phyloP scores from a whole-genome alignment of 306 rosid species.

The Dalbergia cultrata region DNA sequence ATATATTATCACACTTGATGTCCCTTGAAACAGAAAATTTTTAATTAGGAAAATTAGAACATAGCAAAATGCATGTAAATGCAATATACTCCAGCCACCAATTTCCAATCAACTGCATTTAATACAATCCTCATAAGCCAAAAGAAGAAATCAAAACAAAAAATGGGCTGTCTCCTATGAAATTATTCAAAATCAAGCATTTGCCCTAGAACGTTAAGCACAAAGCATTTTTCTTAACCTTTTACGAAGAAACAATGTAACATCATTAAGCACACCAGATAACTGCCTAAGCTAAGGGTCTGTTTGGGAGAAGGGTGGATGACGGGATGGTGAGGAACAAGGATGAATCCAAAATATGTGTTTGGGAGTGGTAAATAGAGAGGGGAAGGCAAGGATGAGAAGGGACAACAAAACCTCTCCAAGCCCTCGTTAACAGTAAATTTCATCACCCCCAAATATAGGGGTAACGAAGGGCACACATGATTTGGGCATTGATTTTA shows the following conservation, averaged over 20 bases:
- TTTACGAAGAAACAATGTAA: background rate
- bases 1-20: constrained; percentile 64
- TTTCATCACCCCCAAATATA: too few species aligned
- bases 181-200: background rate
- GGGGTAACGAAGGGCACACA: too few species aligned
- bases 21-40: constrained; percentile 47
- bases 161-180: background rate
- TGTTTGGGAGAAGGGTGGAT: too few species aligned
- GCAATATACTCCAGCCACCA: constrained; percentile 11
- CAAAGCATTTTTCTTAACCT: constrained; percentile 8
- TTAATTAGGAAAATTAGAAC: constrained; percentile 23
- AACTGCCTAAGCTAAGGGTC: background rate
- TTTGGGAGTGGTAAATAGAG: too few species aligned
- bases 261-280: background rate
- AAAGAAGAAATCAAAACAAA: constrained; percentile 18
- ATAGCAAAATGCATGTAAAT: constrained; percentile 16
- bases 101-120: constrained; percentile 4
- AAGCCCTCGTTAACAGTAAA: too few species aligned
- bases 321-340: too few species aligned
- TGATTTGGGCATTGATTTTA: too few species aligned
- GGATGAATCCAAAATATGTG: too few species aligned
- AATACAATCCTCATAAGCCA: constrained; percentile 15
- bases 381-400: too few species aligned
- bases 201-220: background rate
- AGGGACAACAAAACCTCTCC: too few species aligned